Evolutionary conservation across 2,329 filamentous ascomycete species (phyloP).

Genomic region (Talaromyces sp.): DNA sequence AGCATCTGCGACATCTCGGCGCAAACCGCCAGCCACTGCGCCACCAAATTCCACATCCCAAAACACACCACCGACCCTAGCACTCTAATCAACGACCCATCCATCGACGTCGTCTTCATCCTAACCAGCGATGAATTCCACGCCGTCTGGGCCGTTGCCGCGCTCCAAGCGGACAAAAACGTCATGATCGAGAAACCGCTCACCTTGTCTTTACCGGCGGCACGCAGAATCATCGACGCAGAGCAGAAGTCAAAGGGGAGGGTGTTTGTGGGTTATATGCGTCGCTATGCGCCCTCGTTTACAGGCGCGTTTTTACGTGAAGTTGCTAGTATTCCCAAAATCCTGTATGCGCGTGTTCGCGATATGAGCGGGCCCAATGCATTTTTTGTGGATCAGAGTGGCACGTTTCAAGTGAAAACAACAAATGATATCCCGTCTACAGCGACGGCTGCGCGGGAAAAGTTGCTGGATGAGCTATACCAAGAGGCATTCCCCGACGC

Average conservation of each 20-base stretch:
- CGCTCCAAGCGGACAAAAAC: constrained; percentile 52
- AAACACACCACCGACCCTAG: constrained; percentile 33
- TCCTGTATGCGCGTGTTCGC: constrained; percentile 51
- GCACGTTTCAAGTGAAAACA: constrained; percentile 15
- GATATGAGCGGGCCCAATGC: constrained; percentile 55
- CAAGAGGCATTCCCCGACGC: constrained; percentile 3
- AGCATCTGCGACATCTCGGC: constrained; percentile 48
- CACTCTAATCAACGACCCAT: constrained; percentile 38
- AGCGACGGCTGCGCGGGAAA: neutral
- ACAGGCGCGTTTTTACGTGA: constrained; percentile 50
- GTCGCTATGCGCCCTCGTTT: constrained; percentile 57
- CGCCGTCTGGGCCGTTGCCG: constrained; percentile 47
- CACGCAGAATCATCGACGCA: constrained; percentile 47
- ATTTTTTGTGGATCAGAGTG: constrained; percentile 21
- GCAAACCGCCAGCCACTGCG: constrained; percentile 8
- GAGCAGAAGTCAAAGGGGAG: constrained; percentile 39
- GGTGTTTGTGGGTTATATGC: constrained; percentile 59
- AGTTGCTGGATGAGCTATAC: constrained; percentile 1
- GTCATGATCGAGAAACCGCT: constrained; percentile 59
- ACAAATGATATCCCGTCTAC: neutral
- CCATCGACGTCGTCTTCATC: constrained; percentile 53
- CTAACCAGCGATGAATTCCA: constrained; percentile 54
- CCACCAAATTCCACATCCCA: constrained; percentile 16
- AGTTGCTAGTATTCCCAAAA: constrained; percentile 46
- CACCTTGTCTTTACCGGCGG: constrained; percentile 45